Percentiles rank a stretch among this genome's conserved stretches.
These are phyloP conservation scores for Penicillium waksmanii DNA, from an alignment of 495 filamentous ascomycete species.

Conservation along the genomic window DNA sequence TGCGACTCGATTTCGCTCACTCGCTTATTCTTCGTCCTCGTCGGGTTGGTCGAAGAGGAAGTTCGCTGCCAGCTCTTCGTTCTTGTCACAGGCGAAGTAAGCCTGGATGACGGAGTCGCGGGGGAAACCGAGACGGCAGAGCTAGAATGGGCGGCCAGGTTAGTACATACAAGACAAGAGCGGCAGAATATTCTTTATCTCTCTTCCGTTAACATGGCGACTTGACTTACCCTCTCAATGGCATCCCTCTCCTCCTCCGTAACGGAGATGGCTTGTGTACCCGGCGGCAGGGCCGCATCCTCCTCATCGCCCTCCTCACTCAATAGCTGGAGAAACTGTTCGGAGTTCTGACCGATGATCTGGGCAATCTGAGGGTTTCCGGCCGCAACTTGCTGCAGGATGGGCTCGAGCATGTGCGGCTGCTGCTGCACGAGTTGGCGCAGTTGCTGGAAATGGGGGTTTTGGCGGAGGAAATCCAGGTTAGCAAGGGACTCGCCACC, in stretches of 20 bases:
- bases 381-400: slow-evolving; percentile 92
- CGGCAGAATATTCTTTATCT: no score
- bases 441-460: slow-evolving; percentile 96
- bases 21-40: slow-evolving; percentile 69
- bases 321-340: slow-evolving; percentile 87
- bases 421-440: slow-evolving; percentile 96
- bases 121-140: slow-evolving; percentile 89
- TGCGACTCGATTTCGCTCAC: background rate
- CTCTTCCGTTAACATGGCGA: no score
- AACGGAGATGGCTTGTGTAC: slow-evolving; percentile 84
- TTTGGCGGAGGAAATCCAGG: slow-evolving; percentile 93
- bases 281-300: slow-evolving; percentile 80
- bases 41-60: slow-evolving; percentile 97
- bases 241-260: slow-evolving; percentile 96
- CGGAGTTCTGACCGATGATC: slow-evolving; percentile 85
- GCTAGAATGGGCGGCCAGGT: slow-evolving; percentile 56
- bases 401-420: slow-evolving; percentile 96
- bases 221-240: slow-evolving; percentile 84
- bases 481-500: slow-evolving; percentile 65
- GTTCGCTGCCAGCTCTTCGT: slow-evolving; percentile 96
- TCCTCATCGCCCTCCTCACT: slow-evolving; percentile 73
- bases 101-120: slow-evolving; percentile 95
- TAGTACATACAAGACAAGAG: background rate
- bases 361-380: slow-evolving; percentile 94
- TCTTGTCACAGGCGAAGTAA: slow-evolving; percentile 99